A percentile compares a stretch with the other conserved stretches of the same genome.
These are phyloP conservation scores for Neofusicoccum laricinum DNA, from an alignment of 2,329 filamentous ascomycete species.

Conservation along the genomic window DNA sequence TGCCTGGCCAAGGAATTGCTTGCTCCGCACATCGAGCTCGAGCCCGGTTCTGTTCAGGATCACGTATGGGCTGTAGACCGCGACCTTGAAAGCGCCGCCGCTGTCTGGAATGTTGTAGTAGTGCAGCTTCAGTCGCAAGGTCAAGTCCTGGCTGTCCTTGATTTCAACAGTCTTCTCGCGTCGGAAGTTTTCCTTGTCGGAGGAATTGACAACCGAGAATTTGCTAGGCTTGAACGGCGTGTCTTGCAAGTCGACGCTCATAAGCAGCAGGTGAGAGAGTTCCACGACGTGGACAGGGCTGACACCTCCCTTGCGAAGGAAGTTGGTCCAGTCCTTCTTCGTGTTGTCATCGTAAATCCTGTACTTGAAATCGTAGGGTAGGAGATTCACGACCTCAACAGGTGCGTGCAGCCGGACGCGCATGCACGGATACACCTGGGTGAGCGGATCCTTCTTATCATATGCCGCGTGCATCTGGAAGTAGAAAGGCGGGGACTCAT, in stretches of 20 bases:
- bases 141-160: slow-evolving; percentile 79
- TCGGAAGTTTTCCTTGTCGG: slow-evolving; percentile 80
- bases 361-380: slow-evolving; percentile 99
- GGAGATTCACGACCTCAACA: slow-evolving; percentile 86
- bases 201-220: slow-evolving; percentile 94
- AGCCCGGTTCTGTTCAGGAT: slow-evolving; percentile 94
- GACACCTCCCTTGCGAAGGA: slow-evolving; percentile 90
- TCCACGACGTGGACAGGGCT: slow-evolving; percentile 98
- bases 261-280: slow-evolving; percentile 83
- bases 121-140: slow-evolving; percentile 79
- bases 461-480: slow-evolving; percentile 91
- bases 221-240: slow-evolving; percentile 93
- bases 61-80: slow-evolving; percentile 91
- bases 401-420: slow-evolving; percentile 86
- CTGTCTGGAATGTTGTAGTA: slow-evolving; percentile 89
- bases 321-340: slow-evolving; percentile 98
- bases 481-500: slow-evolving; percentile 79
- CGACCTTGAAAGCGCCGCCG: slow-evolving; percentile 93
- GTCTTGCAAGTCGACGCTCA: slow-evolving; percentile 96
- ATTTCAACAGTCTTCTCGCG: slow-evolving; percentile 76
- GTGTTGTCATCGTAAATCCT: slow-evolving; percentile 98
- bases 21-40: slow-evolving; percentile 81
- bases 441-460: slow-evolving; percentile 79
- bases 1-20: slow-evolving; percentile 80
- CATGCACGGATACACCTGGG: slow-evolving; percentile 91